Base-by-base conservation (phyloP, 495 filamentous ascomycete genomes). In the Usnea hakonensis region DNA sequence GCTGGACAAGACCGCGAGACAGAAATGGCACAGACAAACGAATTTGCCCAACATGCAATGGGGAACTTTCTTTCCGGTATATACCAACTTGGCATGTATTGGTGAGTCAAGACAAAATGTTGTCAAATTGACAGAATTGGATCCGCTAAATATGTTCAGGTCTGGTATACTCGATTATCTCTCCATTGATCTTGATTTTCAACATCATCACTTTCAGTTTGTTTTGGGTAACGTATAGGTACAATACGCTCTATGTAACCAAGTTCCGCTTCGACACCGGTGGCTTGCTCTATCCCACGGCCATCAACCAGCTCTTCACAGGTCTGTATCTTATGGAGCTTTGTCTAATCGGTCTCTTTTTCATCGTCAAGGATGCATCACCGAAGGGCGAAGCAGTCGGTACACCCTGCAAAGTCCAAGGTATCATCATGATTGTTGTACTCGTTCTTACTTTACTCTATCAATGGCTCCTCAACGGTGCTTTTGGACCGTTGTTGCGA, bases 271-370 rank as follows among this genome's bases (percentile, higher is more conserved):
- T 87, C 67, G 94, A 98, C 72, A 98, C 94, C 1, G 95, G 94
- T 58, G 94, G 94, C 35, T 79, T 97, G 36, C 81, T 97, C 28
- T 98, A 95, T 68, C 95, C 95, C 4, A 85, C 83, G 21, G 95
- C 94, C 9, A 88, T 98, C 76, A 97, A 97, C 71, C 95, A 98
- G 71, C 85, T 96, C 0, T 97, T 97, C 72, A 92, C 88, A 1
- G 94, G 94, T 0, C 74, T 98, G 13, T 98, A 98, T 69, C 82
- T 96, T 53, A 93, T 97, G 90, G 93, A 98, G 68, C 74, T 97
- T 26, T 90, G 88, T 67, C 75, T 97, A 53, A 83, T 96, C 58
- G 95, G 94, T 17, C 80, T 97, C 16, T 97, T 98, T 78, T 91
- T 96, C 76, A 78, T 97, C 48, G 87, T 89, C 55, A 76, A 79